Base-by-base conservation (phyloP, 768 basidiomycete species). In the Boletales sp. region DNA sequence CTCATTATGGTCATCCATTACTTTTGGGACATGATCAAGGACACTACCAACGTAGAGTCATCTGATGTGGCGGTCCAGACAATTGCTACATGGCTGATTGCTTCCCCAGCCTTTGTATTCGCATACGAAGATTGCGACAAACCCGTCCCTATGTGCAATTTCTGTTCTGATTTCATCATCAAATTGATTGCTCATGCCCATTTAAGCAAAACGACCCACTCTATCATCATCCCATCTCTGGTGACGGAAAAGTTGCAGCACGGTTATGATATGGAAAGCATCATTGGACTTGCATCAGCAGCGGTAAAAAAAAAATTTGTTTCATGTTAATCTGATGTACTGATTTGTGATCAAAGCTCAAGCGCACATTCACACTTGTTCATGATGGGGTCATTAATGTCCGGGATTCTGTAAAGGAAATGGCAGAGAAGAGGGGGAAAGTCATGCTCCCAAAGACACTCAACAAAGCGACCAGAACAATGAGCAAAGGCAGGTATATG, bases 381-480 rank as follows among this genome's bases (percentile, higher is more conserved):
- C 8, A 9, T 15, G 46, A 51, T 18, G 44, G 41, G 1, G 4
- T 30, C 12, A 44, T 53, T 11, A 31, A 53, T 21, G 8, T 53
- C 5, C 17, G 6, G 42, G 18, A 39, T 17, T 32, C 32, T 17
- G 47, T 49, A 37, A 44, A 53, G 41, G 42, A 49, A 14, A 53
- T 49, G n/a, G n/a, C n/a, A n/a, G 46, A 48, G 4, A 51, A 51
- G 45, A 51, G 42, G 31, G 45, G 35, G 6, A 48, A 51, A 35
- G 35, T 49, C 18, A 44, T 4, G 1, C 12, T 49, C 25, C 37
- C 15, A 2, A 49, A 44, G 51, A 39, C 15, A 10, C 32, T 49
- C 32, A 53, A 53, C 42, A 44, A 53, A 18, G 42, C 8, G 2
- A 44, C 47, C 0, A 32, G 33, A 7, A 53, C 44, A 3, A 49